Evolutionary conservation across 1,284 basidiomycete genomes (phyloP).

Genomic region (Ceratobasidium papillatum): DNA sequence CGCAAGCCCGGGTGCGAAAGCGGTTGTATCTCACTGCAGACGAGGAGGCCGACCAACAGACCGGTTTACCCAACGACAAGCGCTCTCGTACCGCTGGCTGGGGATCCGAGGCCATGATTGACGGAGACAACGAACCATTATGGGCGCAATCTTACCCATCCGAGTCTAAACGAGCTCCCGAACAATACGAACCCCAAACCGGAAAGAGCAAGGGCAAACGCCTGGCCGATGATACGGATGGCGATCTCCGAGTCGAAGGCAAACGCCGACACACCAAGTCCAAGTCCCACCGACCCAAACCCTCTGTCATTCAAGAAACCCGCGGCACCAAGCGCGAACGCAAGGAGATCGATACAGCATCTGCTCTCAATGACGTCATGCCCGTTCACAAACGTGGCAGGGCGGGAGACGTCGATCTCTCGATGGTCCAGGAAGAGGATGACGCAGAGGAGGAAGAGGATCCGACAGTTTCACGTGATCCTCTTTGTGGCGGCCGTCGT

Average conservation of each 20-base stretch:
- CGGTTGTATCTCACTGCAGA: conserved; percentile 32
- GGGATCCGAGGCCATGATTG: conserved; percentile 37
- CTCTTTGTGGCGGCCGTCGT: conserved; percentile 62
- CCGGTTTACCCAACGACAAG: conserved; percentile 23
- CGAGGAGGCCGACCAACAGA: conserved; percentile 16
- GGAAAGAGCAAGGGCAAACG: conserved; percentile 34
- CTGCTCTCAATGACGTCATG: conserved; percentile 69
- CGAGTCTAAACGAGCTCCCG: conserved; percentile 7
- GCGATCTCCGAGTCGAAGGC: conserved; percentile 47
- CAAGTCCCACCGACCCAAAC: conserved; percentile 18
- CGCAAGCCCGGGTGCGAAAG: conserved; percentile 15
- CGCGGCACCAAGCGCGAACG: conserved; percentile 80
- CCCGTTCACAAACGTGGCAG: conserved; percentile 47
- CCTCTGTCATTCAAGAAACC: neutral
- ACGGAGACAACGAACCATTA: conserved; percentile 33
- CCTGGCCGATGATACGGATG: conserved; percentile 54
- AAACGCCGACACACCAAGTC: conserved; percentile 45
- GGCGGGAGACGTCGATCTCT: conserved; percentile 65
- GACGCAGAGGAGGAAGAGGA: conserved; percentile 47
- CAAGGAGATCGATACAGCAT: conserved; percentile 72
- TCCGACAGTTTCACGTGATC: conserved; percentile 56
- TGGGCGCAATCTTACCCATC: conserved; percentile 28
- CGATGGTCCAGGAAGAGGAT: conserved; percentile 58
- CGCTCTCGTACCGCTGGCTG: conserved; percentile 35
- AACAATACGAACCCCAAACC: conserved; percentile 9